These are phyloP conservation scores for Prototheca wickerhamii DNA, from an alignment of 163 green algal genomes.

Conservation along the genomic window DNA sequence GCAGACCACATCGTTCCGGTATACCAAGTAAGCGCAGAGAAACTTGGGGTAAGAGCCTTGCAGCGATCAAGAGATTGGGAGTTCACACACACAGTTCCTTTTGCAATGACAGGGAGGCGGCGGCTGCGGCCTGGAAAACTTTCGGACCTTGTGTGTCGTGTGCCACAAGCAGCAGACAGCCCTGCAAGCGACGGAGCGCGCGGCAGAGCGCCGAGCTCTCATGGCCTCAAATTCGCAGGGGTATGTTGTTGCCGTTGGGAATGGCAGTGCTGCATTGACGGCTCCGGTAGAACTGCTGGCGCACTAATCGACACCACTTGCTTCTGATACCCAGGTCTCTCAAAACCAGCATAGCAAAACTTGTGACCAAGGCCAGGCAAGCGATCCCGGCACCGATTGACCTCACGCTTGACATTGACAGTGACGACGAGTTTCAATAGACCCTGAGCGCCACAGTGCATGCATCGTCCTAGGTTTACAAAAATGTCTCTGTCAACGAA, in stretches of 20 bases:
- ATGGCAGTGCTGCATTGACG: too few relatives aligned
- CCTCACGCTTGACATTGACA: background rate
- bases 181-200: constrained; percentile 49
- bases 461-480: background rate
- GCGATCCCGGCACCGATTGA: too few relatives aligned
- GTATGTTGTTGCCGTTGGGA: too few relatives aligned
- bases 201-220: constrained; percentile 11
- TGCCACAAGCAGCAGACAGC: constrained; percentile 79
- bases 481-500: background rate
- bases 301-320: too few relatives aligned
- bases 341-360: too few relatives aligned
- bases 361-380: too few relatives aligned
- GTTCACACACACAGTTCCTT: constrained; percentile 1
- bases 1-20: constrained; percentile 88
- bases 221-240: background rate
- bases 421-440: background rate
- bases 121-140: constrained; percentile 84
- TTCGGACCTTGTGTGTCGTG: constrained; percentile 83
- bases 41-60: background rate
- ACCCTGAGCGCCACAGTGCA: too few relatives aligned
- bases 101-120: constrained; percentile 61
- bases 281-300: too few relatives aligned
- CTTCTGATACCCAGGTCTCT: too few relatives aligned
- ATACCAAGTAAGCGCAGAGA: constrained; percentile 34
- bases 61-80: background rate